Conservation (phyloP, 768 basidiomycete species). For the Termitomyces sp. region DNA sequence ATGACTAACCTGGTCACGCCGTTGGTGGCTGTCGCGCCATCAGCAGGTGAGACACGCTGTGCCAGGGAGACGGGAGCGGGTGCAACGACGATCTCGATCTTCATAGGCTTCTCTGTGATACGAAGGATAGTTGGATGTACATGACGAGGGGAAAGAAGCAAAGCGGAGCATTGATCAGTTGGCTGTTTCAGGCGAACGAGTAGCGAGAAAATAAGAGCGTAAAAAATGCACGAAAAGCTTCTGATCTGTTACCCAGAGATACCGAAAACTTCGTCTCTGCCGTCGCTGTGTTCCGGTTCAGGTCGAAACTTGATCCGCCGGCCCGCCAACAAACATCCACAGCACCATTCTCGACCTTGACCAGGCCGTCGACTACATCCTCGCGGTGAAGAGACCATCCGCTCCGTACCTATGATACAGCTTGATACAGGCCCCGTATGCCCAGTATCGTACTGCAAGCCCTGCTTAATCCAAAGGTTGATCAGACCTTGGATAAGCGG, state of each 20-base stretch:
- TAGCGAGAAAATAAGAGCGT: conserved; percentile 36
- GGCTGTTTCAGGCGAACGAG: conserved; percentile 34
- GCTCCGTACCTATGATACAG: conserved; percentile 1
- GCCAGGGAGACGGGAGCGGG: conserved; percentile 68
- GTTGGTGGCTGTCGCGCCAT: conserved; percentile 22
- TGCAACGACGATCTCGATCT: conserved; percentile 96
- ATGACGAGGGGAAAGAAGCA: conserved; percentile 28
- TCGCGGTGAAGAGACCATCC: conserved; percentile 1
- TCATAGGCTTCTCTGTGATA: conserved; percentile 88
- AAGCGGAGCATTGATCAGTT: conserved; percentile 43
- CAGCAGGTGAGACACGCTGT: conserved; percentile 79
- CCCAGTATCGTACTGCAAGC: background rate
- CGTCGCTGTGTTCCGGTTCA: conserved; percentile 8
- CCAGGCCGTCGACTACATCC: conserved; percentile 1
- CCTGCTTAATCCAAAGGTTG: conserved; percentile 6
- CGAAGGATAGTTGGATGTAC: conserved; percentile 16
- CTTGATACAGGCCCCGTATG: background rate
- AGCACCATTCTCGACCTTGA: background rate
- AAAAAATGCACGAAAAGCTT: conserved; percentile 17
- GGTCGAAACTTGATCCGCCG: conserved; percentile 12
- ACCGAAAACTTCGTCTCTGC: conserved; percentile 38
- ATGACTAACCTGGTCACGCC: conserved; percentile 27
- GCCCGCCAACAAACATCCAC: background rate
- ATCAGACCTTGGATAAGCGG: conserved; percentile 9
- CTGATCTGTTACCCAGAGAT: conserved; percentile 31